phyloP scores from a whole-genome alignment of 768 basidiomycete species.

The Suillus clintonianus region DNA sequence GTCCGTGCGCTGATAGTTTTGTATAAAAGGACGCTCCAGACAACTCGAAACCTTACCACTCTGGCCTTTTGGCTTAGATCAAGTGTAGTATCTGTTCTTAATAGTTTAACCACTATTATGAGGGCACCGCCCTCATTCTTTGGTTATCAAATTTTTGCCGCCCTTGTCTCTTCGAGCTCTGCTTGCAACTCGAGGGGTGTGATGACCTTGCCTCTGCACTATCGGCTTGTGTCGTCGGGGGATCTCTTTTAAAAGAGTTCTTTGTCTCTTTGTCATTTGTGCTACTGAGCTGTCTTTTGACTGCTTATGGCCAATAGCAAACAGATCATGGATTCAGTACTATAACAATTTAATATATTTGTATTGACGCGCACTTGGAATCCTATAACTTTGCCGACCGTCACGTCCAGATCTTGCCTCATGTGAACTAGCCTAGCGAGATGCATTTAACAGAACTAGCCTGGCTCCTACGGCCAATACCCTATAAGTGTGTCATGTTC shows the following conservation, averaged over 20 bases:
- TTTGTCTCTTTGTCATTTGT: neutral
- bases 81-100: slow-evolving; percentile 80
- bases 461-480: too few relatives aligned
- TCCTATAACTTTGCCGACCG: too few relatives aligned
- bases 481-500: too few relatives aligned
- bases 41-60: slow-evolving; percentile 28
- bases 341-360: too few relatives aligned
- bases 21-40: neutral
- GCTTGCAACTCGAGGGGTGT: slow-evolving; percentile 32
- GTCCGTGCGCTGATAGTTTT: neutral
- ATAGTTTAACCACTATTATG: slow-evolving; percentile 70
- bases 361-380: too few relatives aligned
- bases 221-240: slow-evolving; percentile 45
- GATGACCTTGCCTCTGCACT: slow-evolving; percentile 36
- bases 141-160: slow-evolving; percentile 58
- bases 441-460: too few relatives aligned
- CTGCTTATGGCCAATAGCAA: neutral
- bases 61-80: slow-evolving; percentile 52
- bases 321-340: neutral
- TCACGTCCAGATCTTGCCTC: too few relatives aligned
- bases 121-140: slow-evolving; percentile 45
- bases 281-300: neutral
- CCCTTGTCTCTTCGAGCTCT: slow-evolving; percentile 41
- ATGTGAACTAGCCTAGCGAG: too few relatives aligned
- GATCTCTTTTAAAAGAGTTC: neutral